phyloP scores from a whole-genome alignment of 2,329 filamentous ascomycete species.

The Colletotrichum lindemuthianum region DNA sequence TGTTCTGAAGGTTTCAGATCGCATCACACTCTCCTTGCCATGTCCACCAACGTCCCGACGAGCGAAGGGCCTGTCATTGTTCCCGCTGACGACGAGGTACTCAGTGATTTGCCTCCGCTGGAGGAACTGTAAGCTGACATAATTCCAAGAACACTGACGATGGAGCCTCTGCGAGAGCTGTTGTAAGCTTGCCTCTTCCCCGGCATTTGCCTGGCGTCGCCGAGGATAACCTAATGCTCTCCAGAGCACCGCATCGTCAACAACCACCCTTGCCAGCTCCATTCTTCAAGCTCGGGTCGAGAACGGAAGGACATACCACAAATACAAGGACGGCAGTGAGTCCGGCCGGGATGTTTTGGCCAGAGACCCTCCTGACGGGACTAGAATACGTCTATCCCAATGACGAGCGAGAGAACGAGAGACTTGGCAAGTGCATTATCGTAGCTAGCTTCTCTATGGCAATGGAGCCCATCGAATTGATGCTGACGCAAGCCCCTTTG shows the following conservation, averaged over 20 bases:
- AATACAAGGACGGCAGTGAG: slow-evolving; percentile 36
- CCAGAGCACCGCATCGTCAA: slow-evolving; percentile 16
- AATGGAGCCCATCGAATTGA: background rate
- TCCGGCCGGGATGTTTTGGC: background rate
- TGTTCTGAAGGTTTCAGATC: too few relatives aligned
- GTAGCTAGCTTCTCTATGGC: too few relatives aligned
- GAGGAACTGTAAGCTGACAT: background rate
- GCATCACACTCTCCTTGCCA: background rate
- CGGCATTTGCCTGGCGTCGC: too few relatives aligned
- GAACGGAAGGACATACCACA: slow-evolving; percentile 50
- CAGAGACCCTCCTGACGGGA: background rate
- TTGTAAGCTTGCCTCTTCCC: background rate
- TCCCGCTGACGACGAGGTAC: background rate
- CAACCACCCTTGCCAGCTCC: background rate
- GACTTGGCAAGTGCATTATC: slow-evolving; percentile 11
- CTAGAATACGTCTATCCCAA: slow-evolving; percentile 34
- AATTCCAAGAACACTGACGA: background rate
- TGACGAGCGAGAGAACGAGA: slow-evolving; percentile 29
- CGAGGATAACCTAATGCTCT: background rate
- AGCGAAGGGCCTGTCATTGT: background rate
- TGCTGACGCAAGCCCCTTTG: background rate
- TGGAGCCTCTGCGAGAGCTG: background rate
- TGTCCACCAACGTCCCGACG: background rate
- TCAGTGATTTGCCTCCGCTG: background rate
- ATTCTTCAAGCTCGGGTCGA: slow-evolving; percentile 48